Evolutionary conservation across 2,329 filamentous ascomycete species (phyloP), one percentile per base, ranked within the genome.

Genomic region (Fusarium longipes): DNA sequence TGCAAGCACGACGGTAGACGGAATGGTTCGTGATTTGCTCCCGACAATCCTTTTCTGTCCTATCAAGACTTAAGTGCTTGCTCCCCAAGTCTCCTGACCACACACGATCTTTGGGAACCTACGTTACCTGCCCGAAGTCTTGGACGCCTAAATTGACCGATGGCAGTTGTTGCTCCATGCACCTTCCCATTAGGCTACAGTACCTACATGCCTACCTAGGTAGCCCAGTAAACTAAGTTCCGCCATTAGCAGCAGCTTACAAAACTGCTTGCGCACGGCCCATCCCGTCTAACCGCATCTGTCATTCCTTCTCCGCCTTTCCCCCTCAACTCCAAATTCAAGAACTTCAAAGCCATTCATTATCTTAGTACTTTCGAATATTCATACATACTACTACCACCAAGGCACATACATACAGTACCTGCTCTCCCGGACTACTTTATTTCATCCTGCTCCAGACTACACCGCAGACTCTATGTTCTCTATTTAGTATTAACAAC

Each of bases 281-380:
- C 30, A 49, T 20, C 17, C 45, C 5, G 40, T 24, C 59, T 68
- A 50, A 67, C 53, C 64, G 20, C 43, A 55, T 67, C 27, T 24
- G 49, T 40, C 29, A 27, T 27, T 33, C n/a, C 5, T 12, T 33
- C 45, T 32, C 65, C 65, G 65, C 65, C 29, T 45, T 38, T 68
- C 65, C 65, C 65, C 65, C 65, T 68, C 65, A 68, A 68, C 65
- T 68, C 51, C 65, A 63, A 53, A 60, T 68, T 68, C 65, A 68
- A 29, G 33, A 50, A 55, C 65, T 38, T 57, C 32, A 64, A 30
- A 36, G 52, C 51, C 60, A n/a, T n/a, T n/a, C n/a, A n/a, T 52
- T 35, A 48, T 53, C 53, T 57, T 36, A 50, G 33, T 27, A 29
- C 30, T 40, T 32, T 38, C 22, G 36, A 58, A 47, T n/a, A 32